Base-by-base conservation (phyloP, 345 rosid genomes). In the Bruguiera parviflora region DNA sequence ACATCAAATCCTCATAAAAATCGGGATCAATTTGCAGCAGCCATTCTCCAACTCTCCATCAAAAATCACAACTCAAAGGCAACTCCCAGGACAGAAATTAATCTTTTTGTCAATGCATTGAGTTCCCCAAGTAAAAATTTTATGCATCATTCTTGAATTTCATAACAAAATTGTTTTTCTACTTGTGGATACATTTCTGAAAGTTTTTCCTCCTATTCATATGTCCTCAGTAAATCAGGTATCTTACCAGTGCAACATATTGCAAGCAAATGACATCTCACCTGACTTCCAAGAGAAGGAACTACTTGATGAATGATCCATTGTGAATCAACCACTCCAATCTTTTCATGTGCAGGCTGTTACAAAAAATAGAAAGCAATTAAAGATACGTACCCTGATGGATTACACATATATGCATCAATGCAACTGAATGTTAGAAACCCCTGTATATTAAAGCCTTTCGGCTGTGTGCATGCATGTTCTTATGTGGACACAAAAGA, bases 251-350 rank as follows among this genome's bases (percentile, higher is more conserved):
- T 10, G n/a, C 3, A 43, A 5, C 6, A 21, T 27, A 6, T 35
- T n/a, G 16, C 33, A 27, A n/a, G 24, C 47, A 53, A 31, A 21
- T 53, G 28, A 39, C 46, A 21, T 25, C 73, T 80, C 64, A 94
- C 98, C 95, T 94, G 97, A 49, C 65, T 83, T 21, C 96, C 93
- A 32, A 94, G 92, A 65, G 97, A 91, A 62, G 97, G 96, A 73
- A 94, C 82, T 65, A 83, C 89, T 88, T 91, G 93, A 85, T 91
- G 97, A 78, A 94, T 69, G 66, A 94, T 91, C 99, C 97, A 91
- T 69, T 94, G 96, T 53, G 99, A 91, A 87, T 94, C 99, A 72
- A 94, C 91, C 57, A 94, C 97, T 3, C 97, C 99, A 46, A 94
- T 89, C 68, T 91, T 94, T 78, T 91, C 96, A 69, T 94, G 96